Evolutionary conservation across 2,329 filamentous ascomycete genomes (phyloP), one percentile per base, ranked within the genome.

Genomic region (Pseudopyrenochaeta lycopersici): DNA sequence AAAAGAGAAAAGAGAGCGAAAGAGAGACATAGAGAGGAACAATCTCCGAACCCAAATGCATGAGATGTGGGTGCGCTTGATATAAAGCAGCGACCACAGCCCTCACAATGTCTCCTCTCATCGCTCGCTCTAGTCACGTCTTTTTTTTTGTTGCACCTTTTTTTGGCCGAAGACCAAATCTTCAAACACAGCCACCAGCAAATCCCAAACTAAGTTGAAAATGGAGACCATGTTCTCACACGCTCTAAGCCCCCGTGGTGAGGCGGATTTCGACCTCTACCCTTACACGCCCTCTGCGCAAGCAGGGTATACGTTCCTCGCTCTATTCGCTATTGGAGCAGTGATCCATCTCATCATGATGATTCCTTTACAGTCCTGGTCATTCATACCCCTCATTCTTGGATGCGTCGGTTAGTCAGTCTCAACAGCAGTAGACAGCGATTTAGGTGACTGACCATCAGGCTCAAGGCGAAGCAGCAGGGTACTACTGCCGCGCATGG

Each of bases 341-440:
- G 4, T 56, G 10, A 30, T 46, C 10, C 58, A 64, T 42, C 3
- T 58, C 11, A 29, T 41, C 9, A 33, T 62, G 35, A 41, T 62
- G n/a, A 41, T 56, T 4, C 40, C 47, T 3, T 51, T 54, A 1
- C 51, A 54, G 31, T 51, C 49, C 20, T 84, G 80, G 78, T 85
- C 80, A 62, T 80, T 82, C 58, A 77, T 82, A 2, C 80, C 82
- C 0, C 81, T 85, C 45, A 52, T 82, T 3, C 64, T 84, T n/a
- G 82, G 82, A n/a, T 80, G 80, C 20, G 46, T 78, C n/a, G 82
- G 81, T 84, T 73, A 51, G 72, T 20, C 32, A 5, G 5, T 35
- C 32, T 14, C 32, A 27, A 5, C 4, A 4, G 23, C 23, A 27
- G 23, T 27, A 27, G 23, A 4, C 9, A 5, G 23, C 23, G 4